Base-by-base conservation (phyloP, 75 land plant genomes). In the Pinus taeda region DNA sequence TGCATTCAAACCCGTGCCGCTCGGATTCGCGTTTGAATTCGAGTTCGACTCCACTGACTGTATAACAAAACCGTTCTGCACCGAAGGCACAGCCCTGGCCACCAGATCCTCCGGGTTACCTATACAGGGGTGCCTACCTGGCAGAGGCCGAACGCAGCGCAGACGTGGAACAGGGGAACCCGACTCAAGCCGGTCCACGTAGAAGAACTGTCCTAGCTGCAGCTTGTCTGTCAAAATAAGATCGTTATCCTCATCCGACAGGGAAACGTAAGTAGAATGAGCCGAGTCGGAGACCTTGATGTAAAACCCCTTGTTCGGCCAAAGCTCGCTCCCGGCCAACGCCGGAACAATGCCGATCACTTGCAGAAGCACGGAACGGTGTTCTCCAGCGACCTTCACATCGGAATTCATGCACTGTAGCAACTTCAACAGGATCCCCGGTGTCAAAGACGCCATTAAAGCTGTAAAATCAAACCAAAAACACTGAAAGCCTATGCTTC, bases 261-360 rank as follows among this genome's bases (percentile, higher is more conserved):
- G 91, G 67, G 95, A 89, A 74, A 92, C 93, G 75, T 92, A 94
- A 59, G 98, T 94, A 73, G 99, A 91, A 84, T 94, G 86, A 53
- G 86, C 69, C 57, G 99, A 97, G 61, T 94, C 95, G 59, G 99
- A 97, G 64, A 94, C 93, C 84, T 94, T 94, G 71, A 97, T 75
- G 82, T 83, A 92, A 81, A 94, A 97, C 11, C 95, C 93, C 33
- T 87, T 86, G 76, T 92, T 87, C 24, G 95, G 95, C 84, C 85
- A 90, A 39, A 94, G 91, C 33, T 84, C 86, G 71, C 79, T 66
- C 78, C 79, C 80, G 26, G 93, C 77, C 57, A 85, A 87, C n/a
- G 95, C 93, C 1, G 98, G 98, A 14, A 94, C 89, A 36, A 97
- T 97, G 78, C 90, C 84, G 77, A 84, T 82, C 21, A 90, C 89